These are phyloP conservation scores for Zea luxurians DNA, from an alignment of 176 grass and related monocot species.

Conservation along the genomic window DNA sequence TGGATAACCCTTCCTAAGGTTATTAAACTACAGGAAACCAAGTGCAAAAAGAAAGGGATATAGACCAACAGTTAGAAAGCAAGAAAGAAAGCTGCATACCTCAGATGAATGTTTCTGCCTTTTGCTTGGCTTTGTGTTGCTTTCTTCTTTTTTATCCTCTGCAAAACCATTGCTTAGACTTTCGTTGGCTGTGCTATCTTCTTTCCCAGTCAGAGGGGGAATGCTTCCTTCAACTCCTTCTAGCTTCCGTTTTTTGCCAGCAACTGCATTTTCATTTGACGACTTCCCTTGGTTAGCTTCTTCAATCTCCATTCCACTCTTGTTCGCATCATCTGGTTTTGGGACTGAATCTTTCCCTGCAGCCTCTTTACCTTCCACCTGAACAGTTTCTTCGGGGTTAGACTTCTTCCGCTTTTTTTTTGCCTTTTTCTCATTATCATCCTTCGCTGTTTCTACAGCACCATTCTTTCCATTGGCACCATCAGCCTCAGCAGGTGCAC, in stretches of 20 bases:
- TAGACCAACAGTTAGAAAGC: neutral
- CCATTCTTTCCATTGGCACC: constrained; percentile 6
- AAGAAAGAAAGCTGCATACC: constrained; percentile 37
- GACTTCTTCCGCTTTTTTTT: constrained; percentile 56
- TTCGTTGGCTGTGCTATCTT: constrained; percentile 33
- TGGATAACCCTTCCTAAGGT: neutral
- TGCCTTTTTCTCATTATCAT: constrained; percentile 43
- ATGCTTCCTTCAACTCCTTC: constrained; percentile 43
- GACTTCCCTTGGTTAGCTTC: constrained; percentile 39
- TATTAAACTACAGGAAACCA: neutral
- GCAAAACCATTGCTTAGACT: constrained; percentile 34
- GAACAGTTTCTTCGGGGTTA: constrained; percentile 49
- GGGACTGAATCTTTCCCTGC: constrained; percentile 30
- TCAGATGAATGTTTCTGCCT: constrained; percentile 68
- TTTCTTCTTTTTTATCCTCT: constrained; percentile 42
- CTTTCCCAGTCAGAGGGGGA: constrained; percentile 11
- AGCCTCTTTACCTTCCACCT: constrained; percentile 46
- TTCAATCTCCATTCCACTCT: constrained; percentile 39
- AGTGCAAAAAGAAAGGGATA: neutral
- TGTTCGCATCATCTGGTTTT: constrained; percentile 42
- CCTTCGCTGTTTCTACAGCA: constrained; percentile 25
- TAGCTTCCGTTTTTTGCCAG: constrained; percentile 60
- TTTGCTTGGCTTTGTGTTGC: constrained; percentile 48
- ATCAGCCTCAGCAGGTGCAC: constrained; percentile 22
- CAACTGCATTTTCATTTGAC: constrained; percentile 41